Base-by-base conservation (phyloP, 768 basidiomycete genomes). In the Porpolomopsis calyptriformis region DNA sequence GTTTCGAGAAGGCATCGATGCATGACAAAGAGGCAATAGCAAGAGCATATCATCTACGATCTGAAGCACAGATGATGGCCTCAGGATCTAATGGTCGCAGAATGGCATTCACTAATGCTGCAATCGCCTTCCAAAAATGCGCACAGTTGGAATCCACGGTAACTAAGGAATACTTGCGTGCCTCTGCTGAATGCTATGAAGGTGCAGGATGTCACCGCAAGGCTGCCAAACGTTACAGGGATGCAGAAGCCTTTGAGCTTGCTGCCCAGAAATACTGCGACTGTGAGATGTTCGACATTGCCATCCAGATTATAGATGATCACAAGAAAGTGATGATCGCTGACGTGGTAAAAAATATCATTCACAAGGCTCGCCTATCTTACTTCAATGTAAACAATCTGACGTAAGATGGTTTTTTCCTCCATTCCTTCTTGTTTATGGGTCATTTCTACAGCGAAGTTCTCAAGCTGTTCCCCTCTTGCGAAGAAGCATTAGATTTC, bases 401-500 rank as follows among this genome's bases (percentile, higher is more conserved):
- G 7, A 31, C 7, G 29, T 31, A 31, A 7, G 29, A 14, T 14
- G 14, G 7, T 36, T 22, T 44, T 29, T 8, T 12, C 33, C 7
- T 27, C 0, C 5, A 22, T 46, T 29, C 14, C 7, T 10, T 39
- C 42, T 45, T 36, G 41, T 31, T 14, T 3, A 37, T 7, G 14
- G 7, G 7, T 31, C 14, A 47, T 50, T 40, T 26, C 31, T 39
- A 10, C 52, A 82, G 82, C 18, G 62, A 73, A 57, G 70, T 69
- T 19, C 45, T 61, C 45, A 50, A 59, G 6, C 55, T 84, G 2
- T 85, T 85, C n/a, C n/a, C n/a, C 49, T 49, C 62, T 0, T 59
- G 67, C 0, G 73, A 82, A 19, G 75, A 80, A 19, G 66, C 67
- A 16, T 50, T 80, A n/a, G 69, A 72, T 29, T 85, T 77, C 48